Evolutionary conservation across 2,329 filamentous ascomycete genomes (phyloP).

Genomic region (Aureobasidium uvarum): DNA sequence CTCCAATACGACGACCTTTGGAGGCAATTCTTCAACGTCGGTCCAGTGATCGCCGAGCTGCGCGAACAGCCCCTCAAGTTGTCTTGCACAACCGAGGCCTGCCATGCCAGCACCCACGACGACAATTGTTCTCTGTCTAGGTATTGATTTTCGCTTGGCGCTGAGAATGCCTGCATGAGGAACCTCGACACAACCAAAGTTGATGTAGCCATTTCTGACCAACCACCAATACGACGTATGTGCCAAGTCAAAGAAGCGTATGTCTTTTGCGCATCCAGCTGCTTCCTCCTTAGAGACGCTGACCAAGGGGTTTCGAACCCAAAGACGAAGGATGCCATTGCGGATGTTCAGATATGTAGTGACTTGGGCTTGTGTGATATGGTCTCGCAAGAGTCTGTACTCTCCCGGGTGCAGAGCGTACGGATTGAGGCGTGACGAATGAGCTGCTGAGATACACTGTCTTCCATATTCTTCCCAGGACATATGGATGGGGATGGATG

Average conservation of each 20-base stretch:
- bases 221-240: constrained; percentile 92
- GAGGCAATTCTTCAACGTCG: constrained; percentile 64
- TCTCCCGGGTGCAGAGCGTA: constrained; percentile 85
- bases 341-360: constrained; percentile 95
- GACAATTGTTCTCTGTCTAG: constrained; percentile 69
- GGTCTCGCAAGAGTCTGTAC: constrained; percentile 72
- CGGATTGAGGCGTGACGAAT: constrained; percentile 84
- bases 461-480: constrained; percentile 76
- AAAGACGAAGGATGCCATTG: constrained; percentile 88
- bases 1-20: constrained; percentile 78
- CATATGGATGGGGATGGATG: constrained; percentile 77
- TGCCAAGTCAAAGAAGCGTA: constrained; percentile 84
- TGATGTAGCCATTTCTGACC: constrained; percentile 87
- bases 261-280: constrained; percentile 82
- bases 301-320: constrained; percentile 81
- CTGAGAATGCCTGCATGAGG: constrained; percentile 38
- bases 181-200: constrained; percentile 87
- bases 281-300: constrained; percentile 81
- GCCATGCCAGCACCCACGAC: constrained; percentile 94
- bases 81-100: constrained; percentile 85
- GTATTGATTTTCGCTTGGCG: constrained; percentile 37
- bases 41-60: constrained; percentile 72
- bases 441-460: constrained; percentile 85
- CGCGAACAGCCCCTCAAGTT: constrained; percentile 79
- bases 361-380: constrained; percentile 84